phyloP scores from a whole-genome alignment of 2,329 filamentous ascomycete species.

The Exophiala calicioides region DNA sequence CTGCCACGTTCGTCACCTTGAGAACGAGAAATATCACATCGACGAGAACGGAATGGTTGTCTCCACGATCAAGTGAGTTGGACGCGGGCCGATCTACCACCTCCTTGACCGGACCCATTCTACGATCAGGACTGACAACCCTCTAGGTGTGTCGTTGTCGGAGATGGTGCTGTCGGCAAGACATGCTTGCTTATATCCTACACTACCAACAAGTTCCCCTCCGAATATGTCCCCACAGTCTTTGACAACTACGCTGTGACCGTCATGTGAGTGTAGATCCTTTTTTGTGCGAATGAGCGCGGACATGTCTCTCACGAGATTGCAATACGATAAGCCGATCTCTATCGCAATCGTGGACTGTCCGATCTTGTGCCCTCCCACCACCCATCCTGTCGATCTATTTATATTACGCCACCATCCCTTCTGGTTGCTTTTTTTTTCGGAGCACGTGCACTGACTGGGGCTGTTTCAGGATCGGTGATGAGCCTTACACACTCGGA shows the following conservation, averaged over 20 bases:
- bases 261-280: constrained; percentile 76
- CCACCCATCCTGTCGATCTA: background rate
- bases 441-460: constrained; percentile 21
- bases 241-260: constrained; percentile 99
- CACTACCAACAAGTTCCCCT: constrained; percentile 99
- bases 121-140: constrained; percentile 27
- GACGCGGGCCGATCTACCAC: constrained; percentile 3
- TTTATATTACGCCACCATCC: background rate
- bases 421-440: too few relatives aligned
- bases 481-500: constrained; percentile 95
- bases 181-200: constrained; percentile 99
- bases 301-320: too few relatives aligned
- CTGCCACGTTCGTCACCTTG: constrained; percentile 14
- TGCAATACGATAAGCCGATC: background rate
- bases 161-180: constrained; percentile 98
- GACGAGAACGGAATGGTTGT: constrained; percentile 54
- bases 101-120: constrained; percentile 13
- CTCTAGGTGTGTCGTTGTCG: constrained; percentile 91
- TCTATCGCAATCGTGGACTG: too few relatives aligned
- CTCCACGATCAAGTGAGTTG: constrained; percentile 63
- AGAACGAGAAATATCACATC: constrained; percentile 10
- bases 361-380: background rate
- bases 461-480: constrained; percentile 75
- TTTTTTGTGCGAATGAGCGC: background rate
- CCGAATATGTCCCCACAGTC: constrained; percentile 98